These are phyloP conservation scores for Chrysoporthe puriensis DNA, from an alignment of 2,329 filamentous ascomycete species.

Conservation along the genomic window DNA sequence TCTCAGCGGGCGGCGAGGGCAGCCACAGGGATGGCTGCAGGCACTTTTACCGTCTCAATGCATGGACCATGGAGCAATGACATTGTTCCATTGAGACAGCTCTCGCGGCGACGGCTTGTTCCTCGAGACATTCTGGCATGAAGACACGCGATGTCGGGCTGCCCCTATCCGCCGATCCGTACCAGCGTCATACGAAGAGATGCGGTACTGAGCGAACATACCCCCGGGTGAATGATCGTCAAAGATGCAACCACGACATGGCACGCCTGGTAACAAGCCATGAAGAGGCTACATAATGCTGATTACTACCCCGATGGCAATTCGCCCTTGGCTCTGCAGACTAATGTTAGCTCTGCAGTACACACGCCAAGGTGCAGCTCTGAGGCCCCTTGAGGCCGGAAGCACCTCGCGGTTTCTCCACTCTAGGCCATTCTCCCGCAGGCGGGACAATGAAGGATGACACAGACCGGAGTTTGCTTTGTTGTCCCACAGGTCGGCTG, in stretches of 20 bases:
- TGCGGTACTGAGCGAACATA: background rate
- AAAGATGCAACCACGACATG: background rate
- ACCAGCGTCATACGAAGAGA: background rate
- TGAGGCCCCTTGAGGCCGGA: background rate
- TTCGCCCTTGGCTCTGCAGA: slow-evolving; percentile 17
- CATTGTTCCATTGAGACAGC: background rate
- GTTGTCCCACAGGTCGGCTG: background rate
- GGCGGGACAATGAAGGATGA: background rate
- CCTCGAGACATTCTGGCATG: too few relatives aligned
- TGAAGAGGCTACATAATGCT: background rate
- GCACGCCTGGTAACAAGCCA: too few relatives aligned
- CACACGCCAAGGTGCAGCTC: slow-evolving; percentile 13
- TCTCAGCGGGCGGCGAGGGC: background rate
- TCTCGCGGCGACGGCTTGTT: too few relatives aligned
- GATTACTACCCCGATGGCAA: slow-evolving; percentile 6
- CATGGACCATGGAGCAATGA: background rate
- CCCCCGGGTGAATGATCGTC: background rate
- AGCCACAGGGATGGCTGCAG: background rate
- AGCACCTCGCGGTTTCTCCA: background rate
- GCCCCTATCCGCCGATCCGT: background rate
- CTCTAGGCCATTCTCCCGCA: background rate
- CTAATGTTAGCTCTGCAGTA: slow-evolving; percentile 12
- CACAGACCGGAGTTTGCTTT: background rate
- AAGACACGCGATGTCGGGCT: background rate
- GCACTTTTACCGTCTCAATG: background rate